Base-by-base conservation (phyloP, 768 basidiomycete genomes). In the Russula dissimulans region DNA sequence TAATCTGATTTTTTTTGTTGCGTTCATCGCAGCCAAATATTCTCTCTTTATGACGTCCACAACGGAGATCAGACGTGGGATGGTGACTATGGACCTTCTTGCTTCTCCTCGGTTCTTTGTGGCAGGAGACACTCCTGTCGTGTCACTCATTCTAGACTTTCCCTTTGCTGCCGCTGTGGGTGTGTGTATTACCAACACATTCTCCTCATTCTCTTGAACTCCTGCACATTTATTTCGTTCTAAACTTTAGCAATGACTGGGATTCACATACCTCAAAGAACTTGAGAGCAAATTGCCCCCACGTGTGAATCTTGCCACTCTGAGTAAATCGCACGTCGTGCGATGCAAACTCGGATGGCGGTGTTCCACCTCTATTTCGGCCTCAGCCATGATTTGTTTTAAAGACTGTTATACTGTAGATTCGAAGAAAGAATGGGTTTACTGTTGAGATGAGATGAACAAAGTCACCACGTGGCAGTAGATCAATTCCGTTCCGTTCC, bases 1-100 rank as follows among this genome's bases (percentile, higher is more conserved):
- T 26, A 26, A 26, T 26, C 22, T 26, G 22, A 26, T 1, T 26
- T 26, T 26, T 51, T 44, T 64, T 74, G 68, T 64, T 74, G 68
- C 47, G 75, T 74, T 78, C 6, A 86, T 73, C 15, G 68, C 69
- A 57, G 82, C 82, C 56, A 89, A 62, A 67, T 83, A 91, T 68
- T 91, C 87, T 31, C 91, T 81, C 68, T 93, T 93, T 66, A 91
- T 81, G 57, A 93, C 89, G 71, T 95, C 91, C 0, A 83, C 84
- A 3, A 91, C 86, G 0, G 85, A 82, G 39, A 94, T 76, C 8
- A 95, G 77, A 0, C 86, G 81, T 0, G 89, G 82, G 5, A 82
- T 77, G 8, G 74, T 69, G 0, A 72, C 64, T 39, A 74, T 71
- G 0, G 80, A 77, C 3, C 36, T 67, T 46, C 48, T 63, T 54